Percentiles rank a stretch among this genome's conserved stretches.
These are phyloP conservation scores for Fennellomyces sp. DNA, from an alignment of 371 early-diverging fungal genomes.

Conservation along the genomic window DNA sequence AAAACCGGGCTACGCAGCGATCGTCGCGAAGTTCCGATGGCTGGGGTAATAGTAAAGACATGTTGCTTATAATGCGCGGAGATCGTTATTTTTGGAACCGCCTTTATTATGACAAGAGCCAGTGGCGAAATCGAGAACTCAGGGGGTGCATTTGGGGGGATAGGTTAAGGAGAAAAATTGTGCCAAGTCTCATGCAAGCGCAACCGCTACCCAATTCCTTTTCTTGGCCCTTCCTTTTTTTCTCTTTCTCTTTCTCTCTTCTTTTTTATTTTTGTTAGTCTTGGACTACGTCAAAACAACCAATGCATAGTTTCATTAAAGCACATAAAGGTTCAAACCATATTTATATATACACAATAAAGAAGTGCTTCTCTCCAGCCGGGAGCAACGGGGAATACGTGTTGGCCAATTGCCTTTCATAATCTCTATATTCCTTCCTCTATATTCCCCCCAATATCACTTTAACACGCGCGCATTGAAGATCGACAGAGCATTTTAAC, in stretches of 20 bases:
- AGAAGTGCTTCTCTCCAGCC: not conserved
- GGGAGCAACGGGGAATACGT: no score
- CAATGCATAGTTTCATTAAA: not conserved
- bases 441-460: not conserved
- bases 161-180: not conserved
- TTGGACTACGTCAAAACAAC: not conserved
- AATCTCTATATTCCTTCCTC: not conserved
- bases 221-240: not conserved
- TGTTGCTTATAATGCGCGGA: slow-evolving; percentile 7
- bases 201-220: not conserved
- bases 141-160: not conserved
- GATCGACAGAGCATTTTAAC: slow-evolving; percentile 1
- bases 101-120: slow-evolving; percentile 8
- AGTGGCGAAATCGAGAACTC: slow-evolving; percentile 13
- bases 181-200: slow-evolving; percentile 4
- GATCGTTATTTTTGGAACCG: slow-evolving; percentile 12
- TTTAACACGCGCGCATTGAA: not conserved
- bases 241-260: no score
- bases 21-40: slow-evolving; percentile 4
- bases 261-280: not conserved
- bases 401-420: no score
- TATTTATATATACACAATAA: not conserved
- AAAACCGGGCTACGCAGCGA: not conserved
- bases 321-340: not conserved
- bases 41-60: not conserved